Evolutionary conservation across 306 rosid genomes (phyloP), one percentile per base, ranked within the genome.

Genomic region (Dalbergia cultrata): DNA sequence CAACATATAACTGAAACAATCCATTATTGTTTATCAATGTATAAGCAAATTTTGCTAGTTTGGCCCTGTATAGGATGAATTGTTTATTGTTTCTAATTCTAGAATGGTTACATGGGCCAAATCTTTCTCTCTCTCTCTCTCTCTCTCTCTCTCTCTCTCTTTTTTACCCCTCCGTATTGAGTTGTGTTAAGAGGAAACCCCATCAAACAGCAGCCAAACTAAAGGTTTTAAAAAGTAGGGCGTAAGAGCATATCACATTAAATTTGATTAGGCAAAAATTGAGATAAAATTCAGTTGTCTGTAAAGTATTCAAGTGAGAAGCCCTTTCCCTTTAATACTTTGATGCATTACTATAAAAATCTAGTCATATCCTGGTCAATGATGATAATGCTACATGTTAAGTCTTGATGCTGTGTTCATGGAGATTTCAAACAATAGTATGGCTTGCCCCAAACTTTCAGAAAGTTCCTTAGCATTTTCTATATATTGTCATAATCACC

Each of bases 11-110:
- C 72, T 31, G 34, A 56, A 77, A 77, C 21, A 54, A 41, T 54
- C 37, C 37, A 56, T 49, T 35, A 7, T 49, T 58, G 50, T 52
- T 65, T 70, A 61, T 16, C 49, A 9, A 73, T 67, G 31, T 45
- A 19, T 39, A 37, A 35, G 64, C 6, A 53, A 59, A 33, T 9
- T 17, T 74, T 53, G 9, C 58, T 13, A 43, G 41, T 64, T 70
- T 12, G 71, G 79, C 57, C 62, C 59, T 82, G 82, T 61, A 69
- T 63, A 39, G 53, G 64, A 74, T 67, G 31, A 64, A 39, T 59
- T 47, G n/a, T 65, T 75, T 63, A 45, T 53, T n/a, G 58, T 69
- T 76, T 65, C 33, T 39, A 60, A 75, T 53, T 35, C 70, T 69
- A 62, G 56, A 41, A 41, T 12, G 16, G 64, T 61, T 44, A 43